Percentiles rank a stretch among this genome's conserved stretches.
Conservation (phyloP, 352 stramenopile species). For the Pythium myriotylum region DNA sequence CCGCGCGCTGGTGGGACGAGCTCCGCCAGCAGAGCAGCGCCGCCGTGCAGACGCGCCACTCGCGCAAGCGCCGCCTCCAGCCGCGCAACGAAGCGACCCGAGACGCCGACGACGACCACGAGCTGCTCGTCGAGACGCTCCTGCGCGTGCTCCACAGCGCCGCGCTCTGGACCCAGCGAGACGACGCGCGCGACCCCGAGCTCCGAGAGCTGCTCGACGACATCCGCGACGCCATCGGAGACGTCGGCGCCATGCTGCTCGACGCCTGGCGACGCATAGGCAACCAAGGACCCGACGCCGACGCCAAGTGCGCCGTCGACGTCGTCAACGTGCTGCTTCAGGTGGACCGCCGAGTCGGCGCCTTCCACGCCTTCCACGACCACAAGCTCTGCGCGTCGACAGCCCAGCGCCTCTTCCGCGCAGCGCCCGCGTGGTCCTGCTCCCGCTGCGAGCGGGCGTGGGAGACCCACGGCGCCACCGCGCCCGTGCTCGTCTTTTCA, state of each 20-base stretch:
- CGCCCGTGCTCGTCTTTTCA: constrained; percentile 24
- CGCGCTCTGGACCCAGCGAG: constrained; percentile 13
- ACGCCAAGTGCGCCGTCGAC: constrained; percentile 4
- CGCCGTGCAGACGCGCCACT: constrained; percentile 8
- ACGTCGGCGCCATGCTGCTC: constrained; percentile 25
- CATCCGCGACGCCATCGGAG: constrained; percentile 24
- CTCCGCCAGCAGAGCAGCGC: constrained; percentile 24
- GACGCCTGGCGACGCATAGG: constrained; percentile 24
- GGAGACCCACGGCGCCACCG: constrained; percentile 20
- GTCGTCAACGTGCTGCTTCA: constrained; percentile 34
- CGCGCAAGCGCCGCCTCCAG: constrained; percentile 22
- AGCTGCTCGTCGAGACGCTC: constrained; percentile 18
- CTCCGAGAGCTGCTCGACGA: constrained; percentile 6
- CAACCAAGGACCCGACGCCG: neutral
- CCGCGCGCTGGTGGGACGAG: constrained; percentile 28
- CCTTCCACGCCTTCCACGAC: constrained; percentile 34
- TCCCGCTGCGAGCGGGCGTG: constrained; percentile 28
- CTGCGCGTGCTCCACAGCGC: constrained; percentile 24
- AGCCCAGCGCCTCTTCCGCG: constrained; percentile 27
- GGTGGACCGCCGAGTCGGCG: constrained; percentile 21
- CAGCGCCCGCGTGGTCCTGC: constrained; percentile 24
- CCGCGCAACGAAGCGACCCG: neutral
- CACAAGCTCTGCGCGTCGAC: constrained; percentile 32
- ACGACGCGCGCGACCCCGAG: neutral
- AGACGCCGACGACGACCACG: constrained; percentile 12